Base-by-base conservation (phyloP, 768 basidiomycete genomes). In the Leccinum disarticulatum region DNA sequence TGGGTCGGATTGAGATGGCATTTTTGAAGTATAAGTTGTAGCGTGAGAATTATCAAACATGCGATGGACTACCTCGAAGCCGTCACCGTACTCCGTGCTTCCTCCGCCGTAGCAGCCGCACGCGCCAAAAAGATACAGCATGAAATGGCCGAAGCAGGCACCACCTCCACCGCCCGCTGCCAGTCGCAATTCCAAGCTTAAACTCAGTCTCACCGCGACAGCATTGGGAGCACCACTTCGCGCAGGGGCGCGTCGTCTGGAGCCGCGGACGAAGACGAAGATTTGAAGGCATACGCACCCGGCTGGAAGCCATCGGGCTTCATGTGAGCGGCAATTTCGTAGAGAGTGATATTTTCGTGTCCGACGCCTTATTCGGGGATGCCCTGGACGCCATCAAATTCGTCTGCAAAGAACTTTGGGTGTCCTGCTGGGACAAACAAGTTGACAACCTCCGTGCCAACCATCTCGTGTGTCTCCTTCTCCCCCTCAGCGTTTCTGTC, bases 381-480 rank as follows among this genome's bases (percentile, higher is more conserved):
- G 90, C 93, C 1, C 79, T 97, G 6, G 95, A 98, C 61, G 87
- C 84, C 10, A 87, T 98, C 77, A 97, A 73, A 27, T 27, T 27
- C 27, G 82, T 97, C 58, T 98, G 94, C 77, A 98, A 98, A 69
- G 95, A 98, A 58, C 77, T 98, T n/a, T 98, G 95, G 92, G 79
- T 84, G 0, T 85, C 87, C 19, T 90, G 88, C 57, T 97, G 92
- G 87, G 91, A 94, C 55, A 95, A 95, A 70, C 95, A 96, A 71
- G 92, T 97, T 2, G 95, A 97, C 68, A 98, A 98, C 72, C 76
- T 98, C 59, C 84, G 95, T 49, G 97, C 95, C 15, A 98, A 98
- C 71, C 94, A 96, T 73, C 81, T 95, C 51, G 94, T 94, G 68
- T 41, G 85, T 76, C 17, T 15, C 22, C 17, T 43, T 17, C 60